Evolutionary conservation across 495 filamentous ascomycete genomes (phyloP).

Genomic region (Neurospora tetrasperma): DNA sequence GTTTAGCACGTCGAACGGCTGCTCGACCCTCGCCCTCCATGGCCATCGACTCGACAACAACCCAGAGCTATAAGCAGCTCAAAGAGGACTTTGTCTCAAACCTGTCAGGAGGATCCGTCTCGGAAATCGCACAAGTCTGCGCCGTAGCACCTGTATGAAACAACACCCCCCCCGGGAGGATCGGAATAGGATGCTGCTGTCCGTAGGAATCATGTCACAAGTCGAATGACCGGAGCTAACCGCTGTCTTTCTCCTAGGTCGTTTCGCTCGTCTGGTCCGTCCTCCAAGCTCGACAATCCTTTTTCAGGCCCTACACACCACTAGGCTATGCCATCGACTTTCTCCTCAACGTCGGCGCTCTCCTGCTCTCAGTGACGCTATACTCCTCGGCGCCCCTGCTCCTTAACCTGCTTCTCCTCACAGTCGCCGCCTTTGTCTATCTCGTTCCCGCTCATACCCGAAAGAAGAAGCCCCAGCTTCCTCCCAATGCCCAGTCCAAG

Average conservation of each 20-base stretch:
- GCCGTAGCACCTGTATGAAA: constrained; percentile 69
- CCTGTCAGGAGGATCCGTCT: constrained; percentile 71
- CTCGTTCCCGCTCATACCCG: constrained; percentile 33
- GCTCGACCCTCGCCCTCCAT: constrained; percentile 13
- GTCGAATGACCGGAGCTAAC: neutral
- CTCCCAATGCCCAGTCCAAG: constrained; percentile 34
- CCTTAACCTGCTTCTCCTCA: constrained; percentile 63
- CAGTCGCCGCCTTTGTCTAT: constrained; percentile 55
- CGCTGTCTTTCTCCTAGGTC: constrained; percentile 39
- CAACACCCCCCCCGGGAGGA: neutral
- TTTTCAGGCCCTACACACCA: constrained; percentile 67
- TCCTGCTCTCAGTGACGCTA: constrained; percentile 75
- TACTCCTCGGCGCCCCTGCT: constrained; percentile 70
- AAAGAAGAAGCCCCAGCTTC: constrained; percentile 47
- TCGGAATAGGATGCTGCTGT: neutral
- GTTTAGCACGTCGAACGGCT: neutral
- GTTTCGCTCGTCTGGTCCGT: constrained; percentile 81
- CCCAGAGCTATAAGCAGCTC: constrained; percentile 63
- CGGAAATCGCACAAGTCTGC: constrained; percentile 79
- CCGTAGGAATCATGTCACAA: neutral
- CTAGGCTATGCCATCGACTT: constrained; percentile 68
- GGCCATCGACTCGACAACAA: constrained; percentile 22
- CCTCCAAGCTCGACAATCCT: constrained; percentile 74
- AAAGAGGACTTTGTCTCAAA: constrained; percentile 96
- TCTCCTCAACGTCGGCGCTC: constrained; percentile 70